These are phyloP conservation scores for Ascochyta rabiei DNA, from an alignment of 2,329 filamentous ascomycete genomes.

Conservation along the genomic window DNA sequence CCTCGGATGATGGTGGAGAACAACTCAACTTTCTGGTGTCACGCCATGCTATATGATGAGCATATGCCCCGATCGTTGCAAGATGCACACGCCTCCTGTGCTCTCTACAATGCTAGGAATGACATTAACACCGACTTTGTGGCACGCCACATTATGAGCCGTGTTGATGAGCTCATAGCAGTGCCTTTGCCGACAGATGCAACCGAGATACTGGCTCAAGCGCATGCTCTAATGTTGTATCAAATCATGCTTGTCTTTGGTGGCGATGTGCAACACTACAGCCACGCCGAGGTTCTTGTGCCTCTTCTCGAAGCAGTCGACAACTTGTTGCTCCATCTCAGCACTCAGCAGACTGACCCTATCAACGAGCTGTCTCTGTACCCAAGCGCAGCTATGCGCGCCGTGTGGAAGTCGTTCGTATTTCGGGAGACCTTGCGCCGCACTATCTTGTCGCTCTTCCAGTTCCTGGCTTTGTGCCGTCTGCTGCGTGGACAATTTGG, in stretches of 20 bases:
- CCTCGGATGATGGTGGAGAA: conserved; percentile 54
- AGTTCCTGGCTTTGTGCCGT: conserved; percentile 46
- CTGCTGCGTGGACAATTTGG: conserved; percentile 22
- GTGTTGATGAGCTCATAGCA: conserved; percentile 52
- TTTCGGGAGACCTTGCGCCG: conserved; percentile 61
- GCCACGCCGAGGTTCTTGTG: conserved; percentile 24
- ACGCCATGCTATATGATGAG: conserved; percentile 58
- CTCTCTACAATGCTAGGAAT: conserved; percentile 60
- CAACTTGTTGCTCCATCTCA: conserved; percentile 7
- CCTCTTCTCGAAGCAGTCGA: conserved; percentile 25
- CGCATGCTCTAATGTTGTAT: conserved; percentile 41
- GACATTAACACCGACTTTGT: conserved; percentile 56
- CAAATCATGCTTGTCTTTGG: conserved; percentile 37
- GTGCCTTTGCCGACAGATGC: conserved; percentile 15
- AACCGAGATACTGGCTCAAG: conserved; percentile 32
- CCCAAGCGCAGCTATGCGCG: conserved; percentile 42
- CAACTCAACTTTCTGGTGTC: conserved; percentile 61
- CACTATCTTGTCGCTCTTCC: conserved; percentile 58
- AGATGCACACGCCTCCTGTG: conserved; percentile 61
- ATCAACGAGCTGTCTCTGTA: conserved; percentile 45
- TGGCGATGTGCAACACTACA: conserved; percentile 27
- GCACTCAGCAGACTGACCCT: conserved; percentile 22
- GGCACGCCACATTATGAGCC: conserved; percentile 56
- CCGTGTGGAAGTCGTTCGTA: conserved; percentile 60
- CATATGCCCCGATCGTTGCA: conserved; percentile 60